Evolutionary conservation across 2,329 filamentous ascomycete species (phyloP).

Genomic region (Clonostachys sp.): DNA sequence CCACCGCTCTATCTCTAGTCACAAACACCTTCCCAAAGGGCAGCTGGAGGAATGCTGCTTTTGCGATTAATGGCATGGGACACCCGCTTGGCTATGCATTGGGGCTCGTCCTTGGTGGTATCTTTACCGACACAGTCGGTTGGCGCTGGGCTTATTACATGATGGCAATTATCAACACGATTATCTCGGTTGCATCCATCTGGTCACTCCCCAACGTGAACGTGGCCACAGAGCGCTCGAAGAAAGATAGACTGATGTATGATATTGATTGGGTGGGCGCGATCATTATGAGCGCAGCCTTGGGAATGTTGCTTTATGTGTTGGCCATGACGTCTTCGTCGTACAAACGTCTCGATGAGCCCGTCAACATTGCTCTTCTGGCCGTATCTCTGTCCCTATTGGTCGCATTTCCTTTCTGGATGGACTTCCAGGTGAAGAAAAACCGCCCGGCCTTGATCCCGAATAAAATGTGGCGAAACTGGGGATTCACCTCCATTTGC

Average conservation of each 20-base stretch:
- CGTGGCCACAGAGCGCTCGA: slow-evolving; percentile 12
- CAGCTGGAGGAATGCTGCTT: slow-evolving; percentile 30
- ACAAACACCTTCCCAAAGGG: slow-evolving; percentile 28
- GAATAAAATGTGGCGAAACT: slow-evolving; percentile 53
- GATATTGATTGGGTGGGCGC: slow-evolving; percentile 52
- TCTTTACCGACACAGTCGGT: slow-evolving; percentile 40
- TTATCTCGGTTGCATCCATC: slow-evolving; percentile 25
- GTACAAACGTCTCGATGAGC: slow-evolving; percentile 28
- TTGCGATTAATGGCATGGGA: slow-evolving; percentile 37
- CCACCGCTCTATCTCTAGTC: slow-evolving; percentile 27
- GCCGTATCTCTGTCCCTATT: slow-evolving; percentile 34
- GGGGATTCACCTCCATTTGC: slow-evolving; percentile 50
- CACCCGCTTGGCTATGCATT: slow-evolving; percentile 41
- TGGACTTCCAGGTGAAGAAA: slow-evolving; percentile 38
- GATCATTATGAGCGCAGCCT: slow-evolving; percentile 32
- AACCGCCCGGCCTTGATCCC: slow-evolving; percentile 52
- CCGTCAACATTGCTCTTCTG: slow-evolving; percentile 38
- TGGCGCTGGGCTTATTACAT: slow-evolving; percentile 42
- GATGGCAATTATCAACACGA: slow-evolving; percentile 26
- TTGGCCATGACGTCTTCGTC: slow-evolving; percentile 37
- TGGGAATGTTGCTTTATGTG: slow-evolving; percentile 46
- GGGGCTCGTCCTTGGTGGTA: slow-evolving; percentile 42
- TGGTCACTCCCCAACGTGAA: slow-evolving; percentile 24
- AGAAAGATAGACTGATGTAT: slow-evolving; percentile 17
- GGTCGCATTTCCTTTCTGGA: slow-evolving; percentile 49